Evolutionary conservation across 1,284 basidiomycete species (phyloP), one percentile per base, ranked within the genome.

Genomic region (Meira nashicola): DNA sequence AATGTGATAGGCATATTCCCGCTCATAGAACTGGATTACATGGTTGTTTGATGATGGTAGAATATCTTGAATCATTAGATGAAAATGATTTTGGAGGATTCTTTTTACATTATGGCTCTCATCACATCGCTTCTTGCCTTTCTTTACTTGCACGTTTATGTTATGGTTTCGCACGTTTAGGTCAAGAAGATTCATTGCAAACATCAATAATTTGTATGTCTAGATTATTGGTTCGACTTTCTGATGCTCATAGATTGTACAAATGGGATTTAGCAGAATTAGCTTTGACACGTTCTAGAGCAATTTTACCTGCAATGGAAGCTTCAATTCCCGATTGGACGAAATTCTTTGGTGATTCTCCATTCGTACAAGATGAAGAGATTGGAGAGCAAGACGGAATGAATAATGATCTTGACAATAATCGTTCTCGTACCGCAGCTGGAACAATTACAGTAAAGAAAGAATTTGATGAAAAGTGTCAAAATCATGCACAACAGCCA

Each of bases 31-130:
- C 51, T 15, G 56, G 19, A 46, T 48, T 57, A 11, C 47, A 23
- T 15, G 37, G 50, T 25, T 33, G 48, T n/a, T n/a, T 23, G 17
- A 53, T 55, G 55, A 48, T 58, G 17, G 56, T 58, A 17, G 56
- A 58, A 19, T 58, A 25, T 19, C 37, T 58, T 38, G 56, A 58
- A 37, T 28, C 14, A 2, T 39, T 58, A n/a, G 39, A 33, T 23
- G 52, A 38, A 5, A 15, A 33, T 11, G 50, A 58, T 4, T 57
- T 9, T 19, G 51, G 33, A n/a, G 25, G 28, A 1, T 58, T 53
- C 39, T 58, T 58, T 23, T 39, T 55, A 7, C 53, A 41, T 15
- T 55, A 40, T 40, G 53, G 47, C 33, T 25, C 47, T 15, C 47
- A 50, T 25, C 47, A 50, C 14, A 14, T 50, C 21, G 47, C 47